Evolutionary conservation across 2,329 filamentous ascomycete species (phyloP), one percentile per base, ranked within the genome.

Genomic region (Scorias spongiosa): DNA sequence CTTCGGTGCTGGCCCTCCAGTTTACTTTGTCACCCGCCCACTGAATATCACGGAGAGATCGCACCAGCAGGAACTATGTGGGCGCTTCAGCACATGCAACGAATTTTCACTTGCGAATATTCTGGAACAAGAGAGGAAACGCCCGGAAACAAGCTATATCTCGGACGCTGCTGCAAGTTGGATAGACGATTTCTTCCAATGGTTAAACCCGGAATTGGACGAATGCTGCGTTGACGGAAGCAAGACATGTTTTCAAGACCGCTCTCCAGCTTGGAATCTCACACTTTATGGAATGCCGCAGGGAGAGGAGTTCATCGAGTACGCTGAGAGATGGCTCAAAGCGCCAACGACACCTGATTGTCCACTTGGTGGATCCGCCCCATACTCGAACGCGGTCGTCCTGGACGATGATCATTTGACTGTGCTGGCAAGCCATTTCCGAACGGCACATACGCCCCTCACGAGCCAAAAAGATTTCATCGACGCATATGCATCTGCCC

Each of bases 171-270:
- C 89, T 0, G 91, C 93, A 2, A 95, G 84, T 61, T 98, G 91
- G 91, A 75, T 98, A 14, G 91, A 98, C 51, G 91, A 98, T 59
- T 96, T 86, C 65, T 86, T 96, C 65, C 74, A 85, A 47, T 98
- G 91, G 89, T 69, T 96, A n/a, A 93, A 96, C 53, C 91, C 91
- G 0, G 75, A 78, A 42, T 75, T 85, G 38, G 82, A 87, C 39
- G 67, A 73, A 32, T 79, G 77, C 66, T 95, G 84, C 54, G 71
- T 83, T 32, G 55, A 89, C 28, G 57, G 62, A 14, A 57, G 45
- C 20, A 49, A 78, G 53, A 70, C 80, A 1, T 98, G 91, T 64
- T 95, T 98, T 57, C 76, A 76, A 20, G 70, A 79, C 48, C 79
- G 88, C 37, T 64, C 79, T 15, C 86, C 86, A 2, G 68, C 80